Conservation (phyloP, 2,329 filamentous ascomycete species). For the Ilyonectria mors-panacis region DNA sequence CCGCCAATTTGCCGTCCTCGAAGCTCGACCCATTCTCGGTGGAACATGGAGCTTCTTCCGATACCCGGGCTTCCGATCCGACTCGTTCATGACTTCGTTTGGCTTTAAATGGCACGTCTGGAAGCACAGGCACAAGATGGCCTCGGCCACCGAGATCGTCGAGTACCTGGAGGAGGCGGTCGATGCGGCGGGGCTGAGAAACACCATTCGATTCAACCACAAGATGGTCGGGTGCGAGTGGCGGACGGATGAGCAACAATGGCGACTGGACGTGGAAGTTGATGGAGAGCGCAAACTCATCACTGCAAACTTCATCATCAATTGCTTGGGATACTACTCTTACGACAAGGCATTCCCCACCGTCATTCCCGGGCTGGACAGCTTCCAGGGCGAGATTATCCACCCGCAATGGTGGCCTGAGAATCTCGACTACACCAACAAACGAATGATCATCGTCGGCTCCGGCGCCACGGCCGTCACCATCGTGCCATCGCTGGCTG, state of each 20-base stretch:
- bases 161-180: slow-evolving; percentile 69
- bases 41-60: slow-evolving; percentile 86
- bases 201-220: slow-evolving; percentile 67
- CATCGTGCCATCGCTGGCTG: slow-evolving; percentile 77
- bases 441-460: slow-evolving; percentile 81
- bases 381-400: slow-evolving; percentile 74
- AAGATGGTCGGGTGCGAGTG: slow-evolving; percentile 66
- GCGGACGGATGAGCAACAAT: slow-evolving; percentile 69
- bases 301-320: slow-evolving; percentile 70
- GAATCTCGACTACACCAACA: slow-evolving; percentile 74
- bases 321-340: slow-evolving; percentile 79
- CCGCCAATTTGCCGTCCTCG: slow-evolving; percentile 74
- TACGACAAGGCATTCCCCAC: slow-evolving; percentile 74
- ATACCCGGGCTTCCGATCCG: slow-evolving; percentile 81
- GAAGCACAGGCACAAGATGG: slow-evolving; percentile 68
- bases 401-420: slow-evolving; percentile 86
- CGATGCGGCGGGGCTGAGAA: slow-evolving; percentile 64
- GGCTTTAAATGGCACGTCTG: slow-evolving; percentile 82
- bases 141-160: slow-evolving; percentile 65
- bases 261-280: slow-evolving; percentile 64
- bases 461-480: slow-evolving; percentile 86
- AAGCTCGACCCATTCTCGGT: slow-evolving; percentile 75
- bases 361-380: slow-evolving; percentile 76
- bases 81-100: slow-evolving; percentile 74
- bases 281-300: slow-evolving; percentile 45